Evolutionary conservation across 2,329 filamentous ascomycete species (phyloP).

Genomic region (Penicillium vulpinum): DNA sequence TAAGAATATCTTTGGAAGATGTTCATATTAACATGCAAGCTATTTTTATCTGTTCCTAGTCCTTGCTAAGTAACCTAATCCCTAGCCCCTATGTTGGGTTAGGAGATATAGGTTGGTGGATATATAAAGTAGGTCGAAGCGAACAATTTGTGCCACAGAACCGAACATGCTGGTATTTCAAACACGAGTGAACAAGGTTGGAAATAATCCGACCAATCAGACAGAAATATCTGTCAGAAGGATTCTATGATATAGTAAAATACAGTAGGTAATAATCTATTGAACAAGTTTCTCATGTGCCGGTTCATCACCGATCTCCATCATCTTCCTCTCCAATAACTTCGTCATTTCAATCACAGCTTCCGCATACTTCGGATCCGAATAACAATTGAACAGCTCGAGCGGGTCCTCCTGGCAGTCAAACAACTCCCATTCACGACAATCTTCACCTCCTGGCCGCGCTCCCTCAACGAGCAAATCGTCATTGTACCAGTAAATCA

Average conservation of each 20-base stretch:
- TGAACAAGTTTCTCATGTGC: slow-evolving; percentile 5
- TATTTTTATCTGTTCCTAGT: too few relatives aligned
- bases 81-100: too few relatives aligned
- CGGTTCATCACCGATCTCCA: slow-evolving; percentile 51
- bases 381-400: slow-evolving; percentile 52
- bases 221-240: background rate
- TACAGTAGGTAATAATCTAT: background rate
- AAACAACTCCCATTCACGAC: slow-evolving; percentile 56
- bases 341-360: slow-evolving; percentile 45
- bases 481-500: slow-evolving; percentile 60
- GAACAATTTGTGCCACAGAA: background rate
- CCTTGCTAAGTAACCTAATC: too few relatives aligned
- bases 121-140: too few relatives aligned
- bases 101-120: background rate
- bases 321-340: slow-evolving; percentile 53
- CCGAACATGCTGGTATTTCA: background rate
- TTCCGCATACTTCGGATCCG: slow-evolving; percentile 39
- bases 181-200: background rate
- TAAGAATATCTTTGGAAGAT: too few relatives aligned
- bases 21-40: too few relatives aligned
- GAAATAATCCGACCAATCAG: background rate
- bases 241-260: background rate
- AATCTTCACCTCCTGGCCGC: slow-evolving; percentile 42
- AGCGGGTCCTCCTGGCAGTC: slow-evolving; percentile 54
- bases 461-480: slow-evolving; percentile 50